A percentile compares a stretch with the other conserved stretches of the same genome.
phyloP scores from a whole-genome alignment of 2,329 filamentous ascomycete species.

The Sporothrix variecibatus region DNA sequence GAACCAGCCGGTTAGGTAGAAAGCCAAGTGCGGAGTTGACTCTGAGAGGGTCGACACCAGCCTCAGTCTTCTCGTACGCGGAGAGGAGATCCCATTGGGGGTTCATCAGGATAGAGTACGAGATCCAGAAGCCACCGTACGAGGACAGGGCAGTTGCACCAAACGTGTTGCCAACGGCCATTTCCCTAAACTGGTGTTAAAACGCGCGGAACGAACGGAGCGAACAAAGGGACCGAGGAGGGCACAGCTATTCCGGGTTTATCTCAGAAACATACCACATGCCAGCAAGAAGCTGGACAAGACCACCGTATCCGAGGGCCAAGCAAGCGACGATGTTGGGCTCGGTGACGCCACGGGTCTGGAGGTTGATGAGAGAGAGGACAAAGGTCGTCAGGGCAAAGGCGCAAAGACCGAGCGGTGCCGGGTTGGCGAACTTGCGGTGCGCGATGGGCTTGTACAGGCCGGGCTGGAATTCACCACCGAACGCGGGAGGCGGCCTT shows the following conservation, averaged over 20 bases:
- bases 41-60: slow-evolving; percentile 43
- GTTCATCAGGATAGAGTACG: slow-evolving; percentile 71
- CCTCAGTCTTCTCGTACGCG: slow-evolving; percentile 43
- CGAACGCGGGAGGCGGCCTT: slow-evolving; percentile 58
- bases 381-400: slow-evolving; percentile 85
- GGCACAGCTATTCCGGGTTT: background rate
- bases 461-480: slow-evolving; percentile 73
- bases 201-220: background rate
- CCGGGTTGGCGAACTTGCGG: slow-evolving; percentile 78
- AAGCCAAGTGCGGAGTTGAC: slow-evolving; percentile 67
- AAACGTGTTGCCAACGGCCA: slow-evolving; percentile 85
- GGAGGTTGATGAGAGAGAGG: slow-evolving; percentile 72
- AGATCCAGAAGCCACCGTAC: slow-evolving; percentile 83
- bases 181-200: slow-evolving; percentile 61
- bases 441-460: slow-evolving; percentile 62
- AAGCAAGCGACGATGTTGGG: slow-evolving; percentile 70
- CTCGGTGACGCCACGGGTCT: slow-evolving; percentile 57
- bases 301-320: slow-evolving; percentile 74
- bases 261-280: slow-evolving; percentile 70
- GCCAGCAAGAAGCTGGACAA: slow-evolving; percentile 77
- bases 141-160: slow-evolving; percentile 79
- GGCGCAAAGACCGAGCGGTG: slow-evolving; percentile 72
- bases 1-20: slow-evolving; percentile 80
- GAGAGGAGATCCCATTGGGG: slow-evolving; percentile 63
- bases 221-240: background rate